These are phyloP conservation scores for Xylaria sp. DNA, from an alignment of 2,329 filamentous ascomycete genomes.

Conservation along the genomic window DNA sequence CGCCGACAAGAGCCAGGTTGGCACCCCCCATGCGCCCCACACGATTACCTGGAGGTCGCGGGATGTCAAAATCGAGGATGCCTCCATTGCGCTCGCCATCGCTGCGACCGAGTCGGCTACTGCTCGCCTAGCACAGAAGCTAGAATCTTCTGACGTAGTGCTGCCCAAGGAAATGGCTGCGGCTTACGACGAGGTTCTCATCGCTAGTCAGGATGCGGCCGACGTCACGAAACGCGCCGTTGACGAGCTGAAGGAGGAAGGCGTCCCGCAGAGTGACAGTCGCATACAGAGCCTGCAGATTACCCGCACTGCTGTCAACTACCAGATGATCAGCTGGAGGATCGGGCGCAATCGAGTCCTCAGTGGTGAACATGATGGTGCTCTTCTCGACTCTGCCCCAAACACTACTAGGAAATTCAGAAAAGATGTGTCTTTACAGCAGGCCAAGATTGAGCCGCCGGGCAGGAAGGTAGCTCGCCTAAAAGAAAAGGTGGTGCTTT, in stretches of 20 bases:
- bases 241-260: constrained; percentile 86
- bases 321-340: constrained; percentile 92
- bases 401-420: constrained; percentile 62
- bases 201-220: constrained; percentile 90
- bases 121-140: constrained; percentile 59
- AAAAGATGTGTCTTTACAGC: constrained; percentile 61
- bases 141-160: constrained; percentile 57
- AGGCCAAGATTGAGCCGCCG: constrained; percentile 65
- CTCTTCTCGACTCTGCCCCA: constrained; percentile 63
- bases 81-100: constrained; percentile 87
- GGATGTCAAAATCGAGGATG: constrained; percentile 90
- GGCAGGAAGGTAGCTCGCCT: constrained; percentile 82
- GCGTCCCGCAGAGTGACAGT: constrained; percentile 82
- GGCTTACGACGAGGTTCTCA: constrained; percentile 91
- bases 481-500: constrained; percentile 87
- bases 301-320: constrained; percentile 92
- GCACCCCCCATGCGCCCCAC: constrained; percentile 70
- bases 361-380: constrained; percentile 84
- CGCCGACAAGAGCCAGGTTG: constrained; percentile 61
- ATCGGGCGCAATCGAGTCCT: constrained; percentile 92
- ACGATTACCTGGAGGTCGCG: constrained; percentile 87
- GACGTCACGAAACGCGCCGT: constrained; percentile 94
- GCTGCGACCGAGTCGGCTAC: constrained; percentile 72
- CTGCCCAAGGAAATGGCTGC: constrained; percentile 77
- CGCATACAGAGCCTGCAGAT: constrained; percentile 94